Evolutionary conservation across 225 moss, liverwort and hornwort genomes (phyloP).

Genomic region (Sphagnum contortum): DNA sequence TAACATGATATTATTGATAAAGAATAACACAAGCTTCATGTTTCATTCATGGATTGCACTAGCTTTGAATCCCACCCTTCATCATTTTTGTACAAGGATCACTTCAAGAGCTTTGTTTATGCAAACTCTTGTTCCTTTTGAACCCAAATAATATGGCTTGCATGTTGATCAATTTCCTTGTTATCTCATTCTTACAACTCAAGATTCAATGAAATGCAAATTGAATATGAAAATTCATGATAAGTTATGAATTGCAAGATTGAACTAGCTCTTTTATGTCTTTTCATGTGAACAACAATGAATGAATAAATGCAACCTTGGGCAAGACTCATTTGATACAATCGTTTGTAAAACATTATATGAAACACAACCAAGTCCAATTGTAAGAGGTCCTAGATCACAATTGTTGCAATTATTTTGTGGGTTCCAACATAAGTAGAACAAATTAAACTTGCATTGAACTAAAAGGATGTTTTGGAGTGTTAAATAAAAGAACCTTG

Average conservation of each 20-base stretch:
- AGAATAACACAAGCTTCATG: slow-evolving; percentile 87
- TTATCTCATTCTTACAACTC: too few species aligned
- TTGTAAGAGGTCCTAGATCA: slow-evolving; percentile 80
- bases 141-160: not conserved
- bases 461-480: too few species aligned
- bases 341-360: slow-evolving; percentile 89
- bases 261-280: too few species aligned
- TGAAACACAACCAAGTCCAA: slow-evolving; percentile 78
- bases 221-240: too few species aligned
- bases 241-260: too few species aligned
- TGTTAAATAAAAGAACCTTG: too few species aligned
- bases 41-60: slow-evolving; percentile 80
- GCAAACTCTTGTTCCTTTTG: not conserved
- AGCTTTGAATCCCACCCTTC: slow-evolving; percentile 86
- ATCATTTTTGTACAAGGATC: slow-evolving; percentile 94
- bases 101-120: slow-evolving; percentile 46
- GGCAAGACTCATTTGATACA: slow-evolving; percentile 93
- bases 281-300: too few species aligned
- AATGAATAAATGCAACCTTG: slow-evolving; percentile 33
- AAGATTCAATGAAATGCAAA: too few species aligned
- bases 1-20: slow-evolving; percentile 89
- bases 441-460: too few species aligned
- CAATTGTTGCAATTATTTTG: slow-evolving; percentile 85
- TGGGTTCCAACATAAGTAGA: too few species aligned
- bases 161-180: not conserved